Percentiles rank a stretch among this genome's conserved stretches.
Conservation (phyloP, 129 eudicot species). For the Flaveria ramosissima region DNA sequence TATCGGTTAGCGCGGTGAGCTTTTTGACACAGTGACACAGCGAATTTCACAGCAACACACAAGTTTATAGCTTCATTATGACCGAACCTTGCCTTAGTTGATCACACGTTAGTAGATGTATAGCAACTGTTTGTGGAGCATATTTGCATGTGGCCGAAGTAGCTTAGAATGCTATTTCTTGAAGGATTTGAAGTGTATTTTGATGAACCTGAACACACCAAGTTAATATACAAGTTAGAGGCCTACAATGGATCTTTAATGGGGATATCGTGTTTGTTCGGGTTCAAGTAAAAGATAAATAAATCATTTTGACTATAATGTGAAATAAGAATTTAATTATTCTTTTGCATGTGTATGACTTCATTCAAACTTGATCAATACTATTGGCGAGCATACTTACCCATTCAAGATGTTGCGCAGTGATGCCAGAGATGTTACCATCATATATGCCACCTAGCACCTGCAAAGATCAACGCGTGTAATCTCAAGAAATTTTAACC, state of each 20-base stretch:
- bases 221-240: conserved; percentile 28
- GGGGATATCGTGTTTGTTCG: neutral
- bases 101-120: conserved; percentile 11
- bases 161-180: conserved; percentile 86
- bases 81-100: conserved; percentile 10
- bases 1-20: conserved; percentile 15
- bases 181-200: conserved; percentile 86
- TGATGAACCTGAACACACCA: conserved; percentile 71
- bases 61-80: conserved; percentile 13
- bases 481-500: neutral
- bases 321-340: neutral
- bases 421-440: conserved; percentile 84
- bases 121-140: neutral
- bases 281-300: neutral
- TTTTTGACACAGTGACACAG: neutral
- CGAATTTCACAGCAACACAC: neutral
- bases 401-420: conserved; percentile 99
- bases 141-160: neutral
- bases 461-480: conserved; percentile 40
- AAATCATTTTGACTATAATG: neutral
- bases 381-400: conserved; percentile 37
- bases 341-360: neutral
- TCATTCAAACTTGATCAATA: neutral
- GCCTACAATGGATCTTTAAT: neutral
- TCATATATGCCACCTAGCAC: conserved; percentile 87